phyloP scores from a whole-genome alignment of 164 flowering plant species.

The Nymphaea thermarum region DNA sequence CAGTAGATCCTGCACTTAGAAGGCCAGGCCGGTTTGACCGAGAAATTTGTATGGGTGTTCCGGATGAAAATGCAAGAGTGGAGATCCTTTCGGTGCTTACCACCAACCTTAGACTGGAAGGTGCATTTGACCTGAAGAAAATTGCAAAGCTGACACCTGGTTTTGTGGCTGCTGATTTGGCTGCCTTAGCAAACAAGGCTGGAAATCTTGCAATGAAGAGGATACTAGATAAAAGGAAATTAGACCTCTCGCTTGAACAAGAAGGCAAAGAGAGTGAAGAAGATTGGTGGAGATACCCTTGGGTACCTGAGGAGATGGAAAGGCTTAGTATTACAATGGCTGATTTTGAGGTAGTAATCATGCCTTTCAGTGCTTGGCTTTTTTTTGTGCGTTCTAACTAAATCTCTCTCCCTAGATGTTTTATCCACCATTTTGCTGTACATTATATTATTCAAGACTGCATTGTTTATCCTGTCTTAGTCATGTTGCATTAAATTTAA shows the following conservation, averaged over 20 bases:
- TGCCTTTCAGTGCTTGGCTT: background rate
- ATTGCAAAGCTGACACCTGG: constrained; percentile 82
- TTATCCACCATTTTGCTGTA: background rate
- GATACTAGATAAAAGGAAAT: constrained; percentile 40
- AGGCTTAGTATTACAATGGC: constrained; percentile 60
- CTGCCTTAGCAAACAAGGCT: constrained; percentile 59
- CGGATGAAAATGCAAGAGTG: constrained; percentile 74
- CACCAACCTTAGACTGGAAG: constrained; percentile 47
- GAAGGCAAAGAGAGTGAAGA: constrained; percentile 15
- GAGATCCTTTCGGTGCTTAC: constrained; percentile 67
- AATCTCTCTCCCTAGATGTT: background rate
- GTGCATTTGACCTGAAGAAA: constrained; percentile 52
- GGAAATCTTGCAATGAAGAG: constrained; percentile 75
- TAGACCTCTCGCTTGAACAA: constrained; percentile 19
- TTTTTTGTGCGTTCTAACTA: background rate
- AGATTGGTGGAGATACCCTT: constrained; percentile 60
- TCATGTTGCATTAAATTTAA: background rate
- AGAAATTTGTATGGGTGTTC: constrained; percentile 66
- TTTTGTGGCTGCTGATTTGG: constrained; percentile 90
- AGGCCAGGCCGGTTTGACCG: constrained; percentile 92
- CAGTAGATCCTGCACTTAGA: constrained; percentile 77
- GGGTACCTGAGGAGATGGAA: constrained; percentile 60
- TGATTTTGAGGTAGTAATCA: constrained; percentile 74
- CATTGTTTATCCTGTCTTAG: background rate
- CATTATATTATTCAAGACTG: background rate